Conservation (phyloP, 1,284 basidiomycete genomes). For the Puccinia hordei region DNA sequence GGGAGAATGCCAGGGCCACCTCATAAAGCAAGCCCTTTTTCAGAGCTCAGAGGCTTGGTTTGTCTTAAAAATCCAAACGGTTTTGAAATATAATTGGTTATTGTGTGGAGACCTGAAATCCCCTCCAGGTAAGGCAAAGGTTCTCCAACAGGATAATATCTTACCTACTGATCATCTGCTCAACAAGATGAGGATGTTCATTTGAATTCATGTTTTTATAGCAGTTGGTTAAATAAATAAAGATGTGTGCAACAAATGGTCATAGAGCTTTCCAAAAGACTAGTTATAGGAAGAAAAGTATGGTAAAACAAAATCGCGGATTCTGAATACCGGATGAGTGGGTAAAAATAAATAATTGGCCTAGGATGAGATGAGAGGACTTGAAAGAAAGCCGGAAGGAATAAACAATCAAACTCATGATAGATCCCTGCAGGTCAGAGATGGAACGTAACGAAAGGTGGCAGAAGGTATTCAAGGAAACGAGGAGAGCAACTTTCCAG, state of each 20-base stretch:
- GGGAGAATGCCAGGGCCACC: too few relatives aligned
- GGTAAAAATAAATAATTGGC: background rate
- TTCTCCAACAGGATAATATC: too few relatives aligned
- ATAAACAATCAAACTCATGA: slow-evolving; percentile 1
- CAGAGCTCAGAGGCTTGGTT: too few relatives aligned
- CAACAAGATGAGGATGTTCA: slow-evolving; percentile 10
- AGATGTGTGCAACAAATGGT: slow-evolving; percentile 9
- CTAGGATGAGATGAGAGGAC: background rate
- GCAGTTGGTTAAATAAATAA: background rate
- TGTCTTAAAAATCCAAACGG: too few relatives aligned
- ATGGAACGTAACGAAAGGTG: slow-evolving; percentile 1
- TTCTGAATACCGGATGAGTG: background rate
- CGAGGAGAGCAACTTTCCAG: background rate
- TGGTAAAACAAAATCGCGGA: background rate
- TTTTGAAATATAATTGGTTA: too few relatives aligned
- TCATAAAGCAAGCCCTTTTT: too few relatives aligned
- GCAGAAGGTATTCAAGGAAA: background rate
- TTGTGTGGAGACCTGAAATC: too few relatives aligned
- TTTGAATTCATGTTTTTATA: slow-evolving; percentile 8
- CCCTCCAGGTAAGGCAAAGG: too few relatives aligned
- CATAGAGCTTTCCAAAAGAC: slow-evolving; percentile 12
- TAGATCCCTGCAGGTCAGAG: background rate
- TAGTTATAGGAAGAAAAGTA: background rate
- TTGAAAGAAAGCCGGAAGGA: background rate
- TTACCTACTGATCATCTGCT: too few relatives aligned